These are phyloP conservation scores for Solanum bukasovii DNA, from an alignment of 257 asterid genomes.

Conservation along the genomic window DNA sequence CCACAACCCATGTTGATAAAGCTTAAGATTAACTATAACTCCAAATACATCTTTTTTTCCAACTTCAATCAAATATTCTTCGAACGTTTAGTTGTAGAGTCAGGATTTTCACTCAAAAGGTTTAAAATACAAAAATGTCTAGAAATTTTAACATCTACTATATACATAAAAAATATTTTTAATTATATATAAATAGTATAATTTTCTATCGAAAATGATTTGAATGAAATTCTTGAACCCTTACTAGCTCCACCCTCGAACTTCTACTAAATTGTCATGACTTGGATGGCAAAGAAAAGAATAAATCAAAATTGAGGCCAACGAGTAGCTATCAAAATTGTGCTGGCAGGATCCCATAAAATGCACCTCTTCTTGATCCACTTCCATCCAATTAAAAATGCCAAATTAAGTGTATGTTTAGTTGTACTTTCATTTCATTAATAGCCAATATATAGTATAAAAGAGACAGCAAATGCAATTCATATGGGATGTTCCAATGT, in stretches of 20 bases:
- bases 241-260: too few relatives aligned
- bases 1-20: neutral
- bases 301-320: neutral
- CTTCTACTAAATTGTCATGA: rapidly evolving
- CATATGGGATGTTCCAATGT: neutral
- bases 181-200: too few relatives aligned
- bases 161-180: too few relatives aligned
- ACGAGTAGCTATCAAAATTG: neutral
- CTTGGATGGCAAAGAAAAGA: neutral
- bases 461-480: neutral
- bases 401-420: neutral
- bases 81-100: neutral
- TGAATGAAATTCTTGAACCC: rapidly evolving
- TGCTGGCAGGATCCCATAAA: neutral
- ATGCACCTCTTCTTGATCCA: neutral
- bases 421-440: neutral
- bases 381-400: neutral
- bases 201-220: rapidly evolving
- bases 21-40: neutral
- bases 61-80: neutral
- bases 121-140: rapidly evolving
- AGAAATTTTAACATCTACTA: too few relatives aligned
- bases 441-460: neutral
- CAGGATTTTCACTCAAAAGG: rapidly evolving
- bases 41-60: neutral